These are phyloP conservation scores for Penicillium sp. DNA, from an alignment of 2,329 filamentous ascomycete species.

Conservation along the genomic window DNA sequence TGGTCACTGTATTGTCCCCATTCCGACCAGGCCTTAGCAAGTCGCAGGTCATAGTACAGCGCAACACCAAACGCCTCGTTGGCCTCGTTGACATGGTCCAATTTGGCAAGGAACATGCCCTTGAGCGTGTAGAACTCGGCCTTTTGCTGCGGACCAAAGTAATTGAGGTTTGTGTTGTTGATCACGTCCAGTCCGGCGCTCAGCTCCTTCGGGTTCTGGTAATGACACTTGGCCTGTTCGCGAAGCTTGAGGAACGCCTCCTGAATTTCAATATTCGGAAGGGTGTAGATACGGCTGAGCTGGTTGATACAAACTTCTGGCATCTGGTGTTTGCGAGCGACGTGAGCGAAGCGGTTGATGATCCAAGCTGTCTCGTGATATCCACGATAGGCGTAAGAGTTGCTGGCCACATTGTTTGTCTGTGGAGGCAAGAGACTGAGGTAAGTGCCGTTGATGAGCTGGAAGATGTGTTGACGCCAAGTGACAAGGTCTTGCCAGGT, in stretches of 20 bases:
- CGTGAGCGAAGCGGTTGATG: slow-evolving; percentile 97
- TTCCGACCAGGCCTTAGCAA: slow-evolving; percentile 97
- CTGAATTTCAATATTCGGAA: slow-evolving; percentile 99
- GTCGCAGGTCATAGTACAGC: slow-evolving; percentile 90
- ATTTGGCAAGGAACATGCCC: slow-evolving; percentile 97
- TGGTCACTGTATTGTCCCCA: slow-evolving; percentile 99
- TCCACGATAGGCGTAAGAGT: slow-evolving; percentile 93
- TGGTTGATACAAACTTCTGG: slow-evolving; percentile 97
- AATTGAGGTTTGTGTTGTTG: slow-evolving; percentile 98
- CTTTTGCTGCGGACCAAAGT: slow-evolving; percentile 94
- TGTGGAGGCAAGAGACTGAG: slow-evolving; percentile 78
- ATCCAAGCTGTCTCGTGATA: slow-evolving; percentile 99
- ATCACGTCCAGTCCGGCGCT: slow-evolving; percentile 95
- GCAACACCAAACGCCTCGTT: slow-evolving; percentile 94
- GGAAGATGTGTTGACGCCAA: slow-evolving; percentile 98
- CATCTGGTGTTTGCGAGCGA: slow-evolving; percentile 93
- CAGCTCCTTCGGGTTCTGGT: slow-evolving; percentile 91
- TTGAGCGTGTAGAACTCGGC: slow-evolving; percentile 99
- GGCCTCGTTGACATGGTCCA: slow-evolving; percentile 86
- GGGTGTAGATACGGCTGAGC: slow-evolving; percentile 94
- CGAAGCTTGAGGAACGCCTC: slow-evolving; percentile 96
- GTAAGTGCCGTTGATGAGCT: slow-evolving; percentile 93
- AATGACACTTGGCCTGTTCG: slow-evolving; percentile 99
- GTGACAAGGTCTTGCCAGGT: slow-evolving; percentile 99
- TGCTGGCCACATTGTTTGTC: slow-evolving; percentile 79